These are phyloP conservation scores for Tuber aestivum DNA, from an alignment of 495 filamentous ascomycete genomes.

Conservation along the genomic window DNA sequence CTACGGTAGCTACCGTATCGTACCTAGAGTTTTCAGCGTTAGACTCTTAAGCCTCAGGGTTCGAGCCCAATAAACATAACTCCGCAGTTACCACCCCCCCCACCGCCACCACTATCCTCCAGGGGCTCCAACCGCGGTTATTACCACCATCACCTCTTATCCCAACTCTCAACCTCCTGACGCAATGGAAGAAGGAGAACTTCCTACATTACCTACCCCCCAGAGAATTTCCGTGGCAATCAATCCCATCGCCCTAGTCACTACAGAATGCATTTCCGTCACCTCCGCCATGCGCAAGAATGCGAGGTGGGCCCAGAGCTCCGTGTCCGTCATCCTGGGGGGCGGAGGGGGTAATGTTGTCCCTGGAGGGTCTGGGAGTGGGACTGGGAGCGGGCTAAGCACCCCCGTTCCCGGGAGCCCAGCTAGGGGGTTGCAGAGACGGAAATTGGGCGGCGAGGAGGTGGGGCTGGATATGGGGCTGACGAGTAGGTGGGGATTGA, in stretches of 20 bases:
- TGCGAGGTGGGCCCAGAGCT: conserved; percentile 92
- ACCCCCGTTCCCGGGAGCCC: conserved; percentile 40
- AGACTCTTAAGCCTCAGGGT: conserved; percentile 5
- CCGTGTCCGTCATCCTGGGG: conserved; percentile 90
- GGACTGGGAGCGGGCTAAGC: conserved; percentile 33
- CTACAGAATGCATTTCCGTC: conserved; percentile 97
- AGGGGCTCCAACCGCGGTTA: neutral
- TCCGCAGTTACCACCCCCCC: neutral
- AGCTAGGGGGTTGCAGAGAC: conserved; percentile 32
- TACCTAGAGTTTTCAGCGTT: neutral
- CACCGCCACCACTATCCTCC: neutral
- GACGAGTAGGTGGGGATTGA: conserved; percentile 70
- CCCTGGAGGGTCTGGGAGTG: conserved; percentile 43
- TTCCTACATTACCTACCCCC: conserved; percentile 17
- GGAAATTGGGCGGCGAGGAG: conserved; percentile 44
- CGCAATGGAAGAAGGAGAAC: conserved; percentile 31
- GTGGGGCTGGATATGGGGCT: conserved; percentile 45
- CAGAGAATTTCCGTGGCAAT: conserved; percentile 63
- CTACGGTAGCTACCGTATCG: neutral
- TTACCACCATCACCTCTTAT: conserved; percentile 12
- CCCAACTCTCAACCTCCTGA: conserved; percentile 4
- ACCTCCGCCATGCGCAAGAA: conserved; percentile 98
- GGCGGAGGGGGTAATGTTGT: conserved; percentile 52
- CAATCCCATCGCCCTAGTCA: conserved; percentile 89
- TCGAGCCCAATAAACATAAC: neutral